phyloP scores from a whole-genome alignment of 768 basidiomycete species.

The Rhodotorula diobovata region DNA sequence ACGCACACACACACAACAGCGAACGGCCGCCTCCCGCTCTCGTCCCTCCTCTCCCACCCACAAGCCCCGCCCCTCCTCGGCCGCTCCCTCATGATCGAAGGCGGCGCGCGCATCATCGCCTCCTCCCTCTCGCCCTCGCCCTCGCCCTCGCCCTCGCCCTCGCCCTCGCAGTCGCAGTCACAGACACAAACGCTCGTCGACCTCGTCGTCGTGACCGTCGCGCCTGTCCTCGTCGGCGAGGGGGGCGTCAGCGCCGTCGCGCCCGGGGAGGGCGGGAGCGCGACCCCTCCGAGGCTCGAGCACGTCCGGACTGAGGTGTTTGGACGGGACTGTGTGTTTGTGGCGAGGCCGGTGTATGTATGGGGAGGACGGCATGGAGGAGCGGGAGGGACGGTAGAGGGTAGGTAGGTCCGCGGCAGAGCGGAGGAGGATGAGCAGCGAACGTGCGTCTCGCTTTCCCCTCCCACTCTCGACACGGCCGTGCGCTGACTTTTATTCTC shows the following conservation, averaged over 20 bases:
- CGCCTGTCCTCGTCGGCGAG: slow-evolving; percentile 73
- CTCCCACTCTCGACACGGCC: too few species aligned
- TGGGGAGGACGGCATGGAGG: too few species aligned
- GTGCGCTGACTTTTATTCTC: too few species aligned
- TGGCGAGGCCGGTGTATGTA: slow-evolving; percentile 3
- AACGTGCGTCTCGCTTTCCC: too few species aligned
- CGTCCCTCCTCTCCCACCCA: not conserved
- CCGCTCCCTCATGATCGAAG: slow-evolving; percentile 86
- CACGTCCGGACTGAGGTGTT: slow-evolving; percentile 12
- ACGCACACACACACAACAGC: too few species aligned
- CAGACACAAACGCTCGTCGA: too few species aligned
- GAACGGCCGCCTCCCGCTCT: not conserved
- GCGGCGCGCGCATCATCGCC: slow-evolving; percentile 75
- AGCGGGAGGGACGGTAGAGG: too few species aligned
- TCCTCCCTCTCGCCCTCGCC: slow-evolving; percentile 57
- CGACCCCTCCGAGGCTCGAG: not conserved
- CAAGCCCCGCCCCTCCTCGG: not conserved
- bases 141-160: too few species aligned
- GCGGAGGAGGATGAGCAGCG: too few species aligned
- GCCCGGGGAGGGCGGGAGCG: not conserved
- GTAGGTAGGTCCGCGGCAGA: too few species aligned
- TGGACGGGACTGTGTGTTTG: slow-evolving; percentile 22
- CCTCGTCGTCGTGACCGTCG: slow-evolving; percentile 73
- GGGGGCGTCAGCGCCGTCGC: slow-evolving; percentile 26
- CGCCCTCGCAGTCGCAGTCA: too few species aligned